Percentiles rank a stretch among this genome's conserved stretches.
Evolutionary conservation across 306 rosid species (phyloP).

Genomic region (Heteromeles arbutifolia): DNA sequence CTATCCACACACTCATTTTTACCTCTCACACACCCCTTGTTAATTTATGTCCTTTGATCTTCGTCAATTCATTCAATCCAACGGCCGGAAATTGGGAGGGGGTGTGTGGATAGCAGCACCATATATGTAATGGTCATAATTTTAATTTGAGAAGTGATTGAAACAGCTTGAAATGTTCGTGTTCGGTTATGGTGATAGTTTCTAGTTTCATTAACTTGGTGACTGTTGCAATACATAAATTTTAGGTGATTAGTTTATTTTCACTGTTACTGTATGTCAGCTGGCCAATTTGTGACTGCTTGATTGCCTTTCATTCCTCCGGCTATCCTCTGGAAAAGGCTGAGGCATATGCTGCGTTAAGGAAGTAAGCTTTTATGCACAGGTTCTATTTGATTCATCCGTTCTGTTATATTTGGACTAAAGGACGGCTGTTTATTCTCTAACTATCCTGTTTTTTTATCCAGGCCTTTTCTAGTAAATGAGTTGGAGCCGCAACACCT

Average conservation of each 20-base stretch:
- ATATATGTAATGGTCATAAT: no score
- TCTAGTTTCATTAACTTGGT: background rate
- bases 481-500: constrained; percentile 93
- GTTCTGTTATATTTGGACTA: background rate
- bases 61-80: no score
- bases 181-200: background rate
- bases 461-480: constrained; percentile 85
- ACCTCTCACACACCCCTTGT: no score
- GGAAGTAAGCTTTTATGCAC: constrained; percentile 61
- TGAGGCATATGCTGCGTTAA: constrained; percentile 84
- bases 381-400: constrained; percentile 13
- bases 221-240: background rate
- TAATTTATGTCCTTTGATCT: no score
- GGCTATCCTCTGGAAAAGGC: constrained; percentile 93
- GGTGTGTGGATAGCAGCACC: no score
- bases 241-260: constrained; percentile 14
- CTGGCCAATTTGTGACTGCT: constrained; percentile 94
- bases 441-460: constrained; percentile 30
- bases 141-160: no score
- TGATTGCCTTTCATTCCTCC: constrained; percentile 90
- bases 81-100: no score
- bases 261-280: constrained; percentile 45
- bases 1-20: no score
- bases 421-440: constrained; percentile 16
- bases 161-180: background rate